phyloP scores from a whole-genome alignment of 1,139 yeast species.

The Taphrina communis region DNA sequence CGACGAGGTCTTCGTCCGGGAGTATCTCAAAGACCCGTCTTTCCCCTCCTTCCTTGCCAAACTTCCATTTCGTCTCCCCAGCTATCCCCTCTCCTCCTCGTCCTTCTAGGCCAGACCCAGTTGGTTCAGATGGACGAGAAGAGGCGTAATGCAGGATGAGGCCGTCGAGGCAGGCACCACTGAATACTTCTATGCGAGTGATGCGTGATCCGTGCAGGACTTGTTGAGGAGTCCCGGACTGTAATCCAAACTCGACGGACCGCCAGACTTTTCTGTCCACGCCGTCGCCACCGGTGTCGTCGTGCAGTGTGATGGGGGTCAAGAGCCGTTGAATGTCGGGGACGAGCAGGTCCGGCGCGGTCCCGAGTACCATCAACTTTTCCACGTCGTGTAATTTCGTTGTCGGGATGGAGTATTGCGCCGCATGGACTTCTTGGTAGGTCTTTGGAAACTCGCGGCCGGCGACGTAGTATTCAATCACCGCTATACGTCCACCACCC shows the following conservation, averaged over 20 bases:
- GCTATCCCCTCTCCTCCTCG: too few species aligned
- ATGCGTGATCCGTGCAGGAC: slow-evolving; percentile 50
- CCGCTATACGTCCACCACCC: slow-evolving; percentile 55
- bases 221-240: slow-evolving; percentile 3
- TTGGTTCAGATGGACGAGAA: too few species aligned
- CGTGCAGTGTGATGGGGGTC: slow-evolving; percentile 28
- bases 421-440: slow-evolving; percentile 5
- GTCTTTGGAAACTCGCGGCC: slow-evolving; percentile 55
- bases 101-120: too few species aligned
- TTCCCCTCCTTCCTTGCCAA: slow-evolving; percentile 68
- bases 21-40: slow-evolving; percentile 64
- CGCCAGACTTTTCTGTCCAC: not conserved
- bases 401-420: slow-evolving; percentile 18
- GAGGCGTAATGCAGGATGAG: slow-evolving; percentile 2
- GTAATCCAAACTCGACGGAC: slow-evolving; percentile 16
- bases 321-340: slow-evolving; percentile 48
- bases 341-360: slow-evolving; percentile 46
- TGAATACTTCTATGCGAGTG: slow-evolving; percentile 63
- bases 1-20: slow-evolving; percentile 64
- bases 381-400: slow-evolving; percentile 17
- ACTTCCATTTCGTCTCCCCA: slow-evolving; percentile 51
- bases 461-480: slow-evolving; percentile 60
- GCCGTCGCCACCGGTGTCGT: not conserved
- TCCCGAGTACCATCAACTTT: not conserved
- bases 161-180: slow-evolving; percentile 84